Percentiles rank a stretch among this genome's conserved stretches.
Conservation (phyloP, 2,329 filamentous ascomycete species). For the Alternaria triticina region DNA sequence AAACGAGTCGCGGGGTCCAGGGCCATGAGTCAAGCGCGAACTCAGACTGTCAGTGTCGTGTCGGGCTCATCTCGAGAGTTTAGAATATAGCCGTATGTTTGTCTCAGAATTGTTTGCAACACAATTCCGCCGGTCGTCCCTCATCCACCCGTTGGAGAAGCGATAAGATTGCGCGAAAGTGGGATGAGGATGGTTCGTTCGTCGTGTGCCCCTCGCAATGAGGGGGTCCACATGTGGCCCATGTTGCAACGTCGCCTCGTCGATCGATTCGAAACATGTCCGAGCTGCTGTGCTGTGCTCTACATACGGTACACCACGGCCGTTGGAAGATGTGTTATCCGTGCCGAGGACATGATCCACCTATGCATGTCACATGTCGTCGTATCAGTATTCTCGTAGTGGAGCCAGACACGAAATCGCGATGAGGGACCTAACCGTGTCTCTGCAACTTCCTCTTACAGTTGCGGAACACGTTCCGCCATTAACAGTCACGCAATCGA, state of each 20-base stretch:
- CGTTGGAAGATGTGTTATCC: not conserved
- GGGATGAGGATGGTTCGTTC: not conserved
- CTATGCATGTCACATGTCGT: not conserved
- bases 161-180: not conserved
- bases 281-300: not conserved
- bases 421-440: not conserved
- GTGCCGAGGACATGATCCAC: not conserved
- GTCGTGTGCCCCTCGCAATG: not conserved
- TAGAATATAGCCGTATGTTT: not conserved
- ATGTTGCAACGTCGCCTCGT: not conserved
- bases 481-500: not conserved
- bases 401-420: not conserved
- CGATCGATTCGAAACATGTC: not conserved
- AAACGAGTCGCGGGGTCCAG: slow-evolving; percentile 2
- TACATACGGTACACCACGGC: not conserved
- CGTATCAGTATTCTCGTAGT: not conserved
- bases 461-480: not conserved
- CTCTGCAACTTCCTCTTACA: not conserved
- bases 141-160: not conserved
- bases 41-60: not conserved
- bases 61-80: not conserved
- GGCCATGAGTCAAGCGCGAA: not conserved
- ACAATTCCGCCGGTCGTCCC: not conserved
- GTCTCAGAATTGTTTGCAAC: not conserved
- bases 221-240: not conserved